These are phyloP conservation scores for Zygoascus meyerae DNA, from an alignment of 1,139 yeast genomes.

Conservation along the genomic window DNA sequence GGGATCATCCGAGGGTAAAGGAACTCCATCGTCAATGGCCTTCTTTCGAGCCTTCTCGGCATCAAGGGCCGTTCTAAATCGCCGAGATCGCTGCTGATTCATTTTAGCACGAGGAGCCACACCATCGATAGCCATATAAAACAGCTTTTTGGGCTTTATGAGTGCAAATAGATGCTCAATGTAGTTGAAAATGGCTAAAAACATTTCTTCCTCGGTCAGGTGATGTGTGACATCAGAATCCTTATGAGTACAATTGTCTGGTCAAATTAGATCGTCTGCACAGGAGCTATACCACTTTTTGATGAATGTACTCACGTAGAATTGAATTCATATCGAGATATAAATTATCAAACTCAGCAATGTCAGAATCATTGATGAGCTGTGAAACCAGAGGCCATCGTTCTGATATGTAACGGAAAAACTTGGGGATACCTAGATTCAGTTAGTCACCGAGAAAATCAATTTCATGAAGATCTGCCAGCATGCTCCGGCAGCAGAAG, in stretches of 20 bases:
- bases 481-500: no score
- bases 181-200: slow-evolving; percentile 85
- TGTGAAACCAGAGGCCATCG: slow-evolving; percentile 98
- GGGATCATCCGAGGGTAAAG: slow-evolving; percentile 53
- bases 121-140: slow-evolving; percentile 98
- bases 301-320: slow-evolving; percentile 43
- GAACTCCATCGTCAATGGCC: slow-evolving; percentile 58
- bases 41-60: slow-evolving; percentile 67
- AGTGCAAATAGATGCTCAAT: slow-evolving; percentile 89
- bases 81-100: slow-evolving; percentile 96
- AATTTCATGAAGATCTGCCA: no score
- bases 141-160: slow-evolving; percentile 78
- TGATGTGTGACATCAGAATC: slow-evolving; percentile 40
- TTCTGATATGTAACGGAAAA: slow-evolving; percentile 93
- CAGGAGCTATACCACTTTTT: background rate
- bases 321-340: slow-evolving; percentile 97
- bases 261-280: background rate
- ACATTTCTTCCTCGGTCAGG: slow-evolving; percentile 86
- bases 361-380: slow-evolving; percentile 72
- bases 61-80: slow-evolving; percentile 92
- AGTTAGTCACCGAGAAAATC: background rate
- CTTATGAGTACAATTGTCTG: slow-evolving; percentile 55
- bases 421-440: slow-evolving; percentile 82
- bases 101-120: slow-evolving; percentile 98
- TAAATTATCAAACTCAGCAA: slow-evolving; percentile 92